Base-by-base conservation (phyloP, 805 yeast genomes). In the Saccharomycopsis selenospora region DNA sequence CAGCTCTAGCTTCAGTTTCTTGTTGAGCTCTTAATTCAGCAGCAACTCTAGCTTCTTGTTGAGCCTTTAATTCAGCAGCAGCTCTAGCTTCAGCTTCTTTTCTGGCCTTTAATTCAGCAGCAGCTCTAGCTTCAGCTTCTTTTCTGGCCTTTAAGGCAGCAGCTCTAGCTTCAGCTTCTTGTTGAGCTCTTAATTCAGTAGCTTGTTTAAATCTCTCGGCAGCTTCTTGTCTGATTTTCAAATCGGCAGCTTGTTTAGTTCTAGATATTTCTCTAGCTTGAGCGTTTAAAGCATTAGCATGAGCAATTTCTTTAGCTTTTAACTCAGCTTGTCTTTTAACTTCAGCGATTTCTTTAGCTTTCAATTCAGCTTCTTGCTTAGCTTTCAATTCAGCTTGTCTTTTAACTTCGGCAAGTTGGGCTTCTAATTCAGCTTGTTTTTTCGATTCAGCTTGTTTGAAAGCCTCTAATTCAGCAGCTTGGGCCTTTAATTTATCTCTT, bases 111-210 rank as follows among this genome's bases (percentile, higher is more conserved):
- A 20, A 25, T 11, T 23, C 48, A 14, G 26, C 30, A 30, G 36
- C 18, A 22, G 8, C 36, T 29, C 14, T 14, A 6, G n/a, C 38
- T 46, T 38, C 28, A 25, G 20, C 25, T 17, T 45, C 48, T 33
- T 42, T 36, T 20, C 22, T 36, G 20, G 17, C 46, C 22, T 24
- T 41, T 18, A 36, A 13, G 20, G 29, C 46, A 18, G 36, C 38
- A 14, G 40, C 40, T 26, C 98, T 70, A 41, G 76, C 75, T 42
- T 46, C 43, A 24, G 26, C 29, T 7, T 45, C 48, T 36, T 42
- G 36, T 25, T 23, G 23, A 33, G 27, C 46, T 24, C 18, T 42
- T n/a, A 36, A 8, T 26, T 42, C 46, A 27, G n/a, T n/a, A n/a
- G 36, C 38, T 14, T 18, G 56, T 41, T 26, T 44, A n/a, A n/a